A percentile compares a stretch with the other conserved stretches of the same genome.
These are phyloP conservation scores for Grosmannia huntii DNA, from an alignment of 2,329 filamentous ascomycete species.

Conservation along the genomic window DNA sequence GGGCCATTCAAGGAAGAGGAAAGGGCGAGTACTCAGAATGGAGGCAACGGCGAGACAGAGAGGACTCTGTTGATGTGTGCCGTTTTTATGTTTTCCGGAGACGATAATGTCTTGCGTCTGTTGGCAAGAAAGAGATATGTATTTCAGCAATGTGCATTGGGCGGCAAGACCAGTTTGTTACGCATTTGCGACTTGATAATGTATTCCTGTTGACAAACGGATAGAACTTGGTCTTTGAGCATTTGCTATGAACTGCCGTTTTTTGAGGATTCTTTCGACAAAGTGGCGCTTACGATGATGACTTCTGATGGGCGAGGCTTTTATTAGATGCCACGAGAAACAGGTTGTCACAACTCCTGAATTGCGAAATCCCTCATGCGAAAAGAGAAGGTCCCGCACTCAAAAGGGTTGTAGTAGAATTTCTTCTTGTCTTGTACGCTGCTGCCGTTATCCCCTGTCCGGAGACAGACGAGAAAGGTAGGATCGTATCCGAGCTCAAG, in stretches of 20 bases:
- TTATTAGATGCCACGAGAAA: neutral
- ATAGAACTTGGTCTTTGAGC: neutral
- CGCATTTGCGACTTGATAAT: neutral
- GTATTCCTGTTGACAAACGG: neutral
- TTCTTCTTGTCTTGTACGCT: constrained; percentile 24
- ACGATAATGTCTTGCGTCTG: neutral
- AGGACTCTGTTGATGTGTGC: neutral
- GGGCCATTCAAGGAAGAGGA: neutral
- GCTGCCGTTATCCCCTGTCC: constrained; percentile 3
- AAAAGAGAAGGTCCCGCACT: constrained; percentile 24
- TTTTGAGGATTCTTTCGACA: neutral
- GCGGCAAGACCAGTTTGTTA: neutral
- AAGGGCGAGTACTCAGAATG: neutral
- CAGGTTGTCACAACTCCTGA: constrained; percentile 25
- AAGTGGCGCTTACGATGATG: neutral
- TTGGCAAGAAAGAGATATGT: neutral
- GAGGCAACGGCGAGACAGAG: neutral
- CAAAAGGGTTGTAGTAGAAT: constrained; percentile 22
- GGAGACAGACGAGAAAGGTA: constrained; percentile 11
- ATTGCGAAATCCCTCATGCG: constrained; percentile 25
- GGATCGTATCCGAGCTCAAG: constrained; percentile 22
- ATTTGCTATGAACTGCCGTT: neutral
- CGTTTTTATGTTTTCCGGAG: neutral
- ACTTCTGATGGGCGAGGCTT: neutral
- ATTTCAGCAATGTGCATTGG: neutral